These are phyloP conservation scores for Botryotinia narcissicola DNA, from an alignment of 2,329 filamentous ascomycete genomes.

Conservation along the genomic window DNA sequence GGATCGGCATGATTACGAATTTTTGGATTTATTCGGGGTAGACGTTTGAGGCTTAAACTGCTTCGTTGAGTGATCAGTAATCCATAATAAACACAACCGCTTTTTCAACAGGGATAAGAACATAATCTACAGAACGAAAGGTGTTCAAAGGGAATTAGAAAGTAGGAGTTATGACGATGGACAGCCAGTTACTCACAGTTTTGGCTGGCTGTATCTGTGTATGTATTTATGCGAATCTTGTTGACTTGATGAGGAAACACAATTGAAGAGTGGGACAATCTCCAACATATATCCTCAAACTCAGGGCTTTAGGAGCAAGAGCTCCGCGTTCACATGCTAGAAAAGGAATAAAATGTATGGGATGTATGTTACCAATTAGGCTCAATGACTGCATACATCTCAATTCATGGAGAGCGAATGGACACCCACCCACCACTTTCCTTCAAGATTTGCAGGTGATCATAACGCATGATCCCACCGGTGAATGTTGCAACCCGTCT, in stretches of 20 bases:
- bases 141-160: background rate
- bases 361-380: background rate
- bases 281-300: background rate
- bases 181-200: background rate
- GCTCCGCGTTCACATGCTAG: background rate
- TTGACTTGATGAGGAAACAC: background rate
- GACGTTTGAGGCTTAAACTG: background rate
- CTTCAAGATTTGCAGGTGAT: too few relatives aligned
- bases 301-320: background rate
- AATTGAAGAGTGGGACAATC: background rate
- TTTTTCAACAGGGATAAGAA: background rate
- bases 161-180: background rate
- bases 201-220: background rate
- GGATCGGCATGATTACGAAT: background rate
- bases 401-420: background rate
- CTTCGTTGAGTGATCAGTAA: background rate
- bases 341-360: background rate
- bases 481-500: background rate
- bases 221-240: background rate
- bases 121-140: background rate
- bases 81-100: background rate
- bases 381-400: background rate
- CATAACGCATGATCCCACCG: too few relatives aligned
- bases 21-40: background rate
- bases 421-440: background rate